Percentiles rank a stretch among this genome's conserved stretches.
phyloP scores from a whole-genome alignment of 257 asterid genomes.

The Echium plantagineum region DNA sequence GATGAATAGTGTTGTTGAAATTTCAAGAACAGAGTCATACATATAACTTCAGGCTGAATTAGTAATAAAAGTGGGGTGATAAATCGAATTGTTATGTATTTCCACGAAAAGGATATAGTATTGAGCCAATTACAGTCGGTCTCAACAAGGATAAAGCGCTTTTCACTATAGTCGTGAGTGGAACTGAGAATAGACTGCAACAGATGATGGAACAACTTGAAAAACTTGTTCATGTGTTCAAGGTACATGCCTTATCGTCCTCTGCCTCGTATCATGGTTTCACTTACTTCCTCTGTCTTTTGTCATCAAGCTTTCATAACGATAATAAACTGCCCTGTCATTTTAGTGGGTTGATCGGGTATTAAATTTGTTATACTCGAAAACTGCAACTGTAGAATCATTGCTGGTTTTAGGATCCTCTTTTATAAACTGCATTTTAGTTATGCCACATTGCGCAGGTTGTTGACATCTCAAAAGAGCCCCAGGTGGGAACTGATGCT shows the following conservation, averaged over 20 bases:
- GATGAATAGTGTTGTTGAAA: background rate
- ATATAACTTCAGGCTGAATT: conserved; percentile 73
- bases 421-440: conserved; percentile 4
- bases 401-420: background rate
- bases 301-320: too few species aligned
- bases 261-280: background rate
- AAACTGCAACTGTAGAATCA: background rate
- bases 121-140: conserved; percentile 89
- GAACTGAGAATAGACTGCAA: conserved; percentile 54
- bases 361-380: too few species aligned
- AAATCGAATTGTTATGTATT: conserved; percentile 77
- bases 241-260: conserved; percentile 30
- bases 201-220: conserved; percentile 80
- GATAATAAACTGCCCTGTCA: too few species aligned
- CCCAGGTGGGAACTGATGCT: conserved; percentile 98
- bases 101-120: conserved; percentile 83
- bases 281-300: background rate
- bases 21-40: conserved; percentile 53
- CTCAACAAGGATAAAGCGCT: conserved; percentile 77
- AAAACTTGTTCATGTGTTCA: conserved; percentile 71
- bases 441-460: conserved; percentile 39
- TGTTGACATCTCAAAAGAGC: conserved; percentile 79
- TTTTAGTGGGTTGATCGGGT: too few species aligned
- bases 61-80: conserved; percentile 91
- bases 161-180: conserved; percentile 77